Base-by-base conservation (phyloP, 495 filamentous ascomycete genomes). In the Penicillium pancosmium region DNA sequence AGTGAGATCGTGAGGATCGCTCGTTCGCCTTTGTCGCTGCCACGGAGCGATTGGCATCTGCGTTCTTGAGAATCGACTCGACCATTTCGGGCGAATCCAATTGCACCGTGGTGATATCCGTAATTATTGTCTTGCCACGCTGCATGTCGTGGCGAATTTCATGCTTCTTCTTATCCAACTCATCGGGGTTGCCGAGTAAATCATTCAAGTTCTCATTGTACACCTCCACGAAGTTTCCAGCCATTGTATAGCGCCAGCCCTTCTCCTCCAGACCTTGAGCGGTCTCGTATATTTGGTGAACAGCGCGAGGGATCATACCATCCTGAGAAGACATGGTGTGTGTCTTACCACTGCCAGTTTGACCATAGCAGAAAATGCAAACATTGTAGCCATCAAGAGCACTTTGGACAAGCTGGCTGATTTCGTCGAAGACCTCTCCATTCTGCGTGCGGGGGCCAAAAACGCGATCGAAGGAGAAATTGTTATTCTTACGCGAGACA, bases 131-230 rank as follows among this genome's bases (percentile, higher is more conserved):
- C 72, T 91, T 91, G 72, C 88, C 88, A 46, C 84, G 86, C 48
- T 84, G 77, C 57, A 88, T 82, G 65, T 97, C 93, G 67, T 97
- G 93, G 8, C 90, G 86, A 58, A 97, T 94, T 64, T 98, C 94
- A 47, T 93, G 89, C 77, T 91, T 94, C 76, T 91, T 92, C 73
- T 89, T 91, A 62, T 90, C 87, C 36, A 91, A 75, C 21, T 92
- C 87, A 41, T 91, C 88, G 2, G 86, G 79, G 33, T 84, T 85
- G 9, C 91, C 90, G 11, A 99, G 84, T 3, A 99, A 79, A 71
- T 99, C 94, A 73, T 97, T 92, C 60, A 98, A 80, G 59, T 92
- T 92, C 67, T 99, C 94, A 64, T 99, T 98, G 82, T 99, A 98
- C 25, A 99, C 95, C 69, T 99, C 94, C n/a, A 99, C 86, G 66